These are phyloP conservation scores for Allium fistulosum DNA, from an alignment of 106 monocot genomes.

Conservation along the genomic window DNA sequence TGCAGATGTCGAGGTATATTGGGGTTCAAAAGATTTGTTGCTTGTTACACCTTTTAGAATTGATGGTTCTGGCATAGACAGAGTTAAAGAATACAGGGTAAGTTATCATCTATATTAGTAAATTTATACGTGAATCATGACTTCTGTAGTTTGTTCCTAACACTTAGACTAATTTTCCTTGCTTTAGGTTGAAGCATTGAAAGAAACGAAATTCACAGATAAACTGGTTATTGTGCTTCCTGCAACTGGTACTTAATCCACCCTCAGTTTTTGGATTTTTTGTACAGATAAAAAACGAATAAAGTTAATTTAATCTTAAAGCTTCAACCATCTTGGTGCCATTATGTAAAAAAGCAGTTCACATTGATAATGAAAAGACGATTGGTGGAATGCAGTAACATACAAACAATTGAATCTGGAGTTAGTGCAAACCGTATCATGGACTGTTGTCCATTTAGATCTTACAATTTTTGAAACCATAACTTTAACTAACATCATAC, in stretches of 20 bases:
- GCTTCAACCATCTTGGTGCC: no score
- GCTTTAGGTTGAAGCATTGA: conserved; percentile 56
- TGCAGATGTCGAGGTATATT: conserved; percentile 74
- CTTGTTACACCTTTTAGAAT: conserved; percentile 25
- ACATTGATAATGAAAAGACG: no score
- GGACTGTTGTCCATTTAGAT: no score
- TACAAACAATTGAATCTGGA: no score
- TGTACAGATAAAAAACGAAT: not conserved
- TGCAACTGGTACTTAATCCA: conserved; percentile 47
- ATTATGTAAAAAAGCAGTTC: no score
- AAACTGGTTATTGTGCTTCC: conserved; percentile 65
- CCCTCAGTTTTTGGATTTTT: not conserved
- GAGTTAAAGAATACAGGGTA: conserved; percentile 56
- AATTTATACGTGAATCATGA: no score
- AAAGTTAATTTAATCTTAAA: no score
- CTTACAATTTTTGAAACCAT: no score
- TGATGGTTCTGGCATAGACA: conserved; percentile 36
- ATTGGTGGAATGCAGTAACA: no score
- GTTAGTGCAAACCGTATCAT: no score
- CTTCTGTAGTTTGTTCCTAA: not conserved
- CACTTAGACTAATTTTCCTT: conserved; percentile 4
- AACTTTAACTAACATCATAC: no score
- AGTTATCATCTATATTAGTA: not conserved
- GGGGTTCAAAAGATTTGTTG: conserved; percentile 55
- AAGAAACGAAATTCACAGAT: conserved; percentile 41